Conservation (phyloP, 176 grass and related monocot genomes). For the Triticum monococcum region DNA sequence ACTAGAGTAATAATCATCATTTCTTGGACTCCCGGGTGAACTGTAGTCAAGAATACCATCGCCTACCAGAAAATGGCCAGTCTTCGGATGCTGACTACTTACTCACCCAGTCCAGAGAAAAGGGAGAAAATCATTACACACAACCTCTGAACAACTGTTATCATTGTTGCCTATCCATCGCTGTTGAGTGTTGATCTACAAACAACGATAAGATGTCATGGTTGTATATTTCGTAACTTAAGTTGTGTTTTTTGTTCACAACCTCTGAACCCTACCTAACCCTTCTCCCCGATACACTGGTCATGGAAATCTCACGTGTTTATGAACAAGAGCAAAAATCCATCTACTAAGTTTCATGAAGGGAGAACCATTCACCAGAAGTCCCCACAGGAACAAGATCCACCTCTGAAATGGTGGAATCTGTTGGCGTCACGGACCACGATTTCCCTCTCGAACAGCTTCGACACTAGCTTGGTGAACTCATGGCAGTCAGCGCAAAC, state of each 20-base stretch:
- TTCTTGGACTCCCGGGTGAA: neutral
- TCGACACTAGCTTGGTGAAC: constrained; percentile 62
- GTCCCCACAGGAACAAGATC: constrained; percentile 60
- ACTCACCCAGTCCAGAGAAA: neutral
- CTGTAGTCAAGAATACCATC: neutral
- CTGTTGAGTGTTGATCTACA: neutral
- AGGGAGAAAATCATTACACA: neutral
- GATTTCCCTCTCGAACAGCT: constrained; percentile 49
- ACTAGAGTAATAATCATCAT: neutral
- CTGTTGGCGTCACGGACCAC: constrained; percentile 65
- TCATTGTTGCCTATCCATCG: neutral
- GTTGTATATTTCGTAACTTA: neutral
- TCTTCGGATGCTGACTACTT: neutral
- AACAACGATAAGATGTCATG: neutral
- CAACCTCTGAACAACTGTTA: no score
- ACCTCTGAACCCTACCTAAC: neutral
- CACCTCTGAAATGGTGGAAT: constrained; percentile 73
- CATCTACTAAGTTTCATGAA: neutral
- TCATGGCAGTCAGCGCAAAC: constrained; percentile 63
- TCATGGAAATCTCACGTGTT: neutral
- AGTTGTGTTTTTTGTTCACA: neutral
- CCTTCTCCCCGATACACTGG: neutral
- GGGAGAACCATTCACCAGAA: constrained; percentile 48
- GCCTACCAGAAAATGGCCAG: neutral
- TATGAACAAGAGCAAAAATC: constrained; percentile 7